Base-by-base conservation (phyloP, 2,329 filamentous ascomycete species). In the Colletotrichum shisoi region DNA sequence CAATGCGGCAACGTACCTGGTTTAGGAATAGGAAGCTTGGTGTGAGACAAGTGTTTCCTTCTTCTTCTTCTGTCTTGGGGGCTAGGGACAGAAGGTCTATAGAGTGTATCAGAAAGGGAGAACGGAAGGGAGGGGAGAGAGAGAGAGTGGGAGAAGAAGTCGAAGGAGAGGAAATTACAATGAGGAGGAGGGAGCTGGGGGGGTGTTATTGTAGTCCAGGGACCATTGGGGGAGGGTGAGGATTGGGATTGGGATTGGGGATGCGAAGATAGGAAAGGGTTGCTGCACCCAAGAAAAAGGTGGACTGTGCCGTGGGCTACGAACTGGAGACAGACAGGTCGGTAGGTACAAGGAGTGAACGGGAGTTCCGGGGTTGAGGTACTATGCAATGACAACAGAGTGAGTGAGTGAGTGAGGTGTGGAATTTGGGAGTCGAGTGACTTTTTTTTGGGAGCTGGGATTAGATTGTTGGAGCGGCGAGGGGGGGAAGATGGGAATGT, bases 41-140 rank as follows among this genome's bases (percentile, higher is more conserved):
- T 49, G 21, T 49, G 21, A 67, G 61, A 64, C 64, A 67, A 54
- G 19, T 48, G 54, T 61, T 67, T 64, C 61, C 61, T 67, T 34
- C 31, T 34, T 64, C 61, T 63, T 64, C 61, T 63, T 64, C 64
- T 67, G 61, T 67, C 64, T 54, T 44, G 61, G 44, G 27, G 49
- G 49, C 40, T 59, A 60, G 56, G 64, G 46, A 64, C 64, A 67
- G 64, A 59, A 59, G 60, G 37, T 67, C 64, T 67, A 67, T 53
- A 64, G 45, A 54, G 13, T 51, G 49, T 49, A 42, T 67, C 54
- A 67, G 64, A 59, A 59, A 64, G 54, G 64, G 54, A 64, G 64
- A 67, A 64, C 67, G 66, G 57, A 62, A 66, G 62, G 63, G 66
- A 68, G 66, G 66, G 57, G 54, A 66, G 62, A 57, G 66, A 57